Base-by-base conservation (phyloP, 1,139 yeast species). In the Pichia sp. region DNA sequence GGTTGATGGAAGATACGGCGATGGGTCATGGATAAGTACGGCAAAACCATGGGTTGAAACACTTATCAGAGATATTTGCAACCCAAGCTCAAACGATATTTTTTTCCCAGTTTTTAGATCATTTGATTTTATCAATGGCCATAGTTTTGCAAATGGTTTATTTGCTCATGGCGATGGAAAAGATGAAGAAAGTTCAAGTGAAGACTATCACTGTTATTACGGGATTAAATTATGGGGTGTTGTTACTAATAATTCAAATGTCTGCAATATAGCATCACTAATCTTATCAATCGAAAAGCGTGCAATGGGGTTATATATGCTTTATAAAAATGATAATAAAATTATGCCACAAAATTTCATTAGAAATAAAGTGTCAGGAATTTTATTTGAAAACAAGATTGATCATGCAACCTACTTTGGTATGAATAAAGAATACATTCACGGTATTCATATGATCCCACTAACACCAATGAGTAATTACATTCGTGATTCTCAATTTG, bases 361-460 rank as follows among this genome's bases (percentile, higher is more conserved):
- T 46, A 70, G 71, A 16, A 85, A 85, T 63, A 83, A 81, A 62
- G 92, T 85, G 3, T 74, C 86, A 45, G 94, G 94, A 36, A 85
- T 85, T 39, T 63, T 82, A 45, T 85, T 82, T 64, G 97, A 90
- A 66, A 90, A 90, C 68, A 90, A 92, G 68, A 69, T 87, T 51
- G 96, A 87, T 58, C 95, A 87, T 68, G 88, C 96, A 3, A 92
- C 97, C 1, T 89, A 82, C 68, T 89, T 89, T 60, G 96, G 96
- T 4, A 73, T 73, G 58, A 73, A 79, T 48, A 62, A 72, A 39
- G 92, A 90, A 65, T 92, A 85, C 65, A 89, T 92, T 47, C 97
- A 90, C 61, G 96, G 97, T 62, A 90, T 92, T 54, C 97, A 92
- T 64, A 92, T 94, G 83, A 73, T 92, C 51, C 96, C 98, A 24